These are phyloP conservation scores for Annulohypoxylon stygium DNA, from an alignment of 495 filamentous ascomycete genomes.

Conservation along the genomic window DNA sequence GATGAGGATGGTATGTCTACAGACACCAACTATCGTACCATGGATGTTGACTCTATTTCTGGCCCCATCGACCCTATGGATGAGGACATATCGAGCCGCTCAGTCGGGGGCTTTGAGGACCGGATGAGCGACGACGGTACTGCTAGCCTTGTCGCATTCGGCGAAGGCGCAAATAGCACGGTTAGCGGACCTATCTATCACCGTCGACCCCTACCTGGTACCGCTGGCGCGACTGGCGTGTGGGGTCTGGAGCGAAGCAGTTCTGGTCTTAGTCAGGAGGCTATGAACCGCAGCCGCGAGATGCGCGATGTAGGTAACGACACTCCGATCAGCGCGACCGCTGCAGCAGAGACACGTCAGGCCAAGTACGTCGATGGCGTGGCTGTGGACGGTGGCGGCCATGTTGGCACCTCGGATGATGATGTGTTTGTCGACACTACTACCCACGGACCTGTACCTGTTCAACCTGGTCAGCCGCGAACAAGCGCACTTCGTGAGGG, in stretches of 20 bases:
- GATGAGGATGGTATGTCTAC: slow-evolving; percentile 62
- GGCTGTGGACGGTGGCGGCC: slow-evolving; percentile 52
- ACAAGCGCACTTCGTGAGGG: slow-evolving; percentile 54
- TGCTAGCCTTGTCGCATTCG: slow-evolving; percentile 84
- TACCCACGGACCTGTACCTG: slow-evolving; percentile 56
- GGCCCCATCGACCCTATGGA: slow-evolving; percentile 56
- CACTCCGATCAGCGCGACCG: slow-evolving; percentile 57
- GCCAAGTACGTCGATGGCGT: slow-evolving; percentile 63
- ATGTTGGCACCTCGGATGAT: slow-evolving; percentile 48
- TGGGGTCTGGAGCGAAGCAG: slow-evolving; percentile 59
- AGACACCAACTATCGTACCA: slow-evolving; percentile 61
- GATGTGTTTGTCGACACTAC: slow-evolving; percentile 62
- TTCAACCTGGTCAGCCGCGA: slow-evolving; percentile 48
- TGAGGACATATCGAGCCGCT: slow-evolving; percentile 61
- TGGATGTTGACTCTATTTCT: slow-evolving; percentile 58
- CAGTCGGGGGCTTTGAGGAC: slow-evolving; percentile 73
- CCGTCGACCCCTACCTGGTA: slow-evolving; percentile 56
- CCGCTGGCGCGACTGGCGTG: slow-evolving; percentile 41
- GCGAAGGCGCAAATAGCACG: slow-evolving; percentile 86
- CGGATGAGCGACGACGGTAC: slow-evolving; percentile 81
- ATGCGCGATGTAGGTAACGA: slow-evolving; percentile 50
- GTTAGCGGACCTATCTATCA: slow-evolving; percentile 78
- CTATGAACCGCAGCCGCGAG: slow-evolving; percentile 43
- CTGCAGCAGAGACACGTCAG: slow-evolving; percentile 57
- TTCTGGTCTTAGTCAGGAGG: slow-evolving; percentile 59